phyloP scores from a whole-genome alignment of 2,329 filamentous ascomycete species.

The Aspergillus pseudoterreus region DNA sequence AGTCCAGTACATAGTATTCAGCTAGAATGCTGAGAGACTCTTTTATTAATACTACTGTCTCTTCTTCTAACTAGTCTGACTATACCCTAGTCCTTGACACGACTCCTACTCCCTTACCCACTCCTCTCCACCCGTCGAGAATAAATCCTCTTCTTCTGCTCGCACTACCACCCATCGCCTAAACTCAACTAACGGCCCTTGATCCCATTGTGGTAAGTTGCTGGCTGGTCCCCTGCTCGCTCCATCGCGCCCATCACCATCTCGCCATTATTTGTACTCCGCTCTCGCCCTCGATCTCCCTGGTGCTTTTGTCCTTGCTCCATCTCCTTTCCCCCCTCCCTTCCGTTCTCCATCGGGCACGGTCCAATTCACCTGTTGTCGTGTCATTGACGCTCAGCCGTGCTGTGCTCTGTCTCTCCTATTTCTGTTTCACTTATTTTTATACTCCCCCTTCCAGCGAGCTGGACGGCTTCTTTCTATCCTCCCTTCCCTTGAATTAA shows the following conservation, averaged over 20 bases:
- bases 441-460: slow-evolving; percentile 20
- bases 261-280: neutral
- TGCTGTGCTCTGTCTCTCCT: slow-evolving; percentile 23
- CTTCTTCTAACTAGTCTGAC: no score
- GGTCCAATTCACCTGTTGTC: slow-evolving; percentile 8
- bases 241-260: neutral
- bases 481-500: neutral
- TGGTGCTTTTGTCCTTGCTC: slow-evolving; percentile 11
- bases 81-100: no score
- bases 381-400: slow-evolving; percentile 22
- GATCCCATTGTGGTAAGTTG: slow-evolving; percentile 20
- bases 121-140: neutral
- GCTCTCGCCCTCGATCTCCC: slow-evolving; percentile 2
- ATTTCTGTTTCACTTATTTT: slow-evolving; percentile 15
- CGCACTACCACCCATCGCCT: slow-evolving; percentile 8
- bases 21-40: no score
- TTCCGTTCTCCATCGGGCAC: slow-evolving; percentile 11
- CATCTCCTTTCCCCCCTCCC: slow-evolving; percentile 5
- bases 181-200: slow-evolving; percentile 19
- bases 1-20: no score
- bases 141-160: neutral
- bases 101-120: neutral
- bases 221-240: slow-evolving; percentile 2
- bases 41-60: no score
- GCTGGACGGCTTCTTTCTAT: slow-evolving; percentile 18